Evolutionary conservation across 2,329 filamentous ascomycete genomes (phyloP), one percentile per base, ranked within the genome.

Genomic region (Fusarium goolgardi): DNA sequence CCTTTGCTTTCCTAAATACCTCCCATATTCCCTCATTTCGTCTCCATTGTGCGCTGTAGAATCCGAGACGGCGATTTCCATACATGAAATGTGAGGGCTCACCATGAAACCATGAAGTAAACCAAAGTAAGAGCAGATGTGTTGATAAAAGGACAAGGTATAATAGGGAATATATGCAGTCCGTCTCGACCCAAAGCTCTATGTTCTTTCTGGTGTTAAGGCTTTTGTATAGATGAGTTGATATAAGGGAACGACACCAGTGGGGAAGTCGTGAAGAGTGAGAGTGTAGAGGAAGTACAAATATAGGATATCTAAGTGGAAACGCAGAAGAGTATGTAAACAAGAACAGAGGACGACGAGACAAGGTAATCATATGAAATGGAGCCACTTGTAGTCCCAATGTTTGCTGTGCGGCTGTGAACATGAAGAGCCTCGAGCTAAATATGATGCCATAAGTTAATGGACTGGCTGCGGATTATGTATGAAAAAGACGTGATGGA

Each of bases 211-310:
- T 44, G 34, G 27, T 49, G 32, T 49, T 49, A 44, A 45, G 27
- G 61, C 31, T 66, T 55, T 57, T 52, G 47, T 52, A 32, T 58
- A 29, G 41, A 35, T 54, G 60, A 51, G 40, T 62, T 66, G 39
- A 55, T 15, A 29, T 51, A 18, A 47, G 63, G 51, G 31, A 56
- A 56, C 35, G 31, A 29, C 6, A 46, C 25, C 23, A 34, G 31
- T 37, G 20, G 49, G 57, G 25, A 35, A 37, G 23, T 23, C 9
- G 13, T 54, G 25, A 47, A 25, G 50, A 21, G 32, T 8, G 43
- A 25, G 37, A 39, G 50, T 23, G 25, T 52, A 35, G 32, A 10
- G 43, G 25, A 41, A 39, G 53, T 23, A 31, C 50, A 35, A 46
- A 34, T 25, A 61, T 32, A 54, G 20, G 40, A 54, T 39, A 44